A percentile compares a stretch with the other conserved stretches of the same genome.
These are phyloP conservation scores for Erigeron philadelphicus DNA, from an alignment of 140 eudicot species.

Conservation along the genomic window DNA sequence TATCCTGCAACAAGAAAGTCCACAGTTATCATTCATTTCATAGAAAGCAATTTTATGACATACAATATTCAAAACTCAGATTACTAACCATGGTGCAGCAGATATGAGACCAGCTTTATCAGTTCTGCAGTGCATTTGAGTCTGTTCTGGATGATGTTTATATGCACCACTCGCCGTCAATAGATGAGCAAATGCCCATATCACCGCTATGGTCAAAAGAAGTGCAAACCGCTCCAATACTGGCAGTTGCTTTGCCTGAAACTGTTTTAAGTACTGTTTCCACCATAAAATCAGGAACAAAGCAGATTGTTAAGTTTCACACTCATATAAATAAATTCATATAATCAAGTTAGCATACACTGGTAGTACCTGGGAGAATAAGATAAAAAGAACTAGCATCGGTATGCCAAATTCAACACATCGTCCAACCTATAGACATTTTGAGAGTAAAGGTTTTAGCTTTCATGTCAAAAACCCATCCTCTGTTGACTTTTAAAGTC, in stretches of 20 bases:
- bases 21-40: background rate
- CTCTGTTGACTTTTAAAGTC: constrained; percentile 19
- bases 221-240: constrained; percentile 90
- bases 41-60: background rate
- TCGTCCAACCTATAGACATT: constrained; percentile 63
- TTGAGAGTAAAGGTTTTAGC: constrained; percentile 17
- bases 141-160: constrained; percentile 72
- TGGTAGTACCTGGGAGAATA: constrained; percentile 69
- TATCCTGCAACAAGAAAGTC: constrained; percentile 48
- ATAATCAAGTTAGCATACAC: background rate
- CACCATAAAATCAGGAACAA: constrained; percentile 12
- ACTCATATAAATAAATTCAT: constrained; percentile 6
- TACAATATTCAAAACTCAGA: background rate
- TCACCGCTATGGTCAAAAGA: constrained; percentile 56
- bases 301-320: background rate
- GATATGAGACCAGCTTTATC: constrained; percentile 88
- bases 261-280: constrained; percentile 79
- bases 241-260: constrained; percentile 74
- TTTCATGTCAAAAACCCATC: background rate
- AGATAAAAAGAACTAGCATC: constrained; percentile 70
- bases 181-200: constrained; percentile 96
- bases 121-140: constrained; percentile 81
- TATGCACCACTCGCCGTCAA: constrained; percentile 96
- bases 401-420: constrained; percentile 98
- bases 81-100: constrained; percentile 86